Base-by-base conservation (phyloP, 495 filamentous ascomycete species). In the Trichoderma erinaceum region DNA sequence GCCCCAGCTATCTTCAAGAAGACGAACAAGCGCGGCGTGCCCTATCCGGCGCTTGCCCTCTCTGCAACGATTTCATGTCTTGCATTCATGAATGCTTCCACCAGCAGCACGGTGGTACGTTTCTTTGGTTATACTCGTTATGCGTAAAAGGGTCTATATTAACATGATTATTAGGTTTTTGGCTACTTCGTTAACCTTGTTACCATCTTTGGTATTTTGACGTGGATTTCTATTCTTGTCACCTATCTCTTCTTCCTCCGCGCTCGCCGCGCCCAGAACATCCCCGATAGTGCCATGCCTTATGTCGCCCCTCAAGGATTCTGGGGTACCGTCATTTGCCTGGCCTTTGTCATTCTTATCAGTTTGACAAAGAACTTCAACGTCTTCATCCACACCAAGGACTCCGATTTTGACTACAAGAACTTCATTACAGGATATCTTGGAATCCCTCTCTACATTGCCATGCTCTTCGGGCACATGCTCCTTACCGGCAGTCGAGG, bases 131-230 rank as follows among this genome's bases (percentile, higher is more conserved):
- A 16, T 46, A 2, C 43, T 46, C 13, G 12, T 18, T 1, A 46
- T 11, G 3, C 13, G 12, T 4, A 4, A 46, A 15, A 18, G 13
- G 18, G 4, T 46, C 12, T 46, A 46, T 46, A 18, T 5, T 46
- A 18, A 46, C 43, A 46, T 12, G 43, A 46, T 46, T 13, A 46
- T 46, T 56, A 56, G 32, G 90, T 96, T 3, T 96, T 96, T 76
- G 82, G 79, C 27, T 95, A 94, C 82, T 95, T 97, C 69, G 89
- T 95, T 69, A 92, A 93, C 74, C 81, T 97, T 41, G 88, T 88
- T 41, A 91, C 89, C 43, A 90, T 93, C 71, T 91, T 92, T 73
- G 90, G 90, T 58, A 81, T 92, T 10, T 74, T 97, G 29, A 92
- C 89, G 69, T 93, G 92, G 91, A 88, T 95, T 68, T 93, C 90